Evolutionary conservation across 805 yeast genomes (phyloP).

Genomic region (Lipomyces spencermartinsiae): DNA sequence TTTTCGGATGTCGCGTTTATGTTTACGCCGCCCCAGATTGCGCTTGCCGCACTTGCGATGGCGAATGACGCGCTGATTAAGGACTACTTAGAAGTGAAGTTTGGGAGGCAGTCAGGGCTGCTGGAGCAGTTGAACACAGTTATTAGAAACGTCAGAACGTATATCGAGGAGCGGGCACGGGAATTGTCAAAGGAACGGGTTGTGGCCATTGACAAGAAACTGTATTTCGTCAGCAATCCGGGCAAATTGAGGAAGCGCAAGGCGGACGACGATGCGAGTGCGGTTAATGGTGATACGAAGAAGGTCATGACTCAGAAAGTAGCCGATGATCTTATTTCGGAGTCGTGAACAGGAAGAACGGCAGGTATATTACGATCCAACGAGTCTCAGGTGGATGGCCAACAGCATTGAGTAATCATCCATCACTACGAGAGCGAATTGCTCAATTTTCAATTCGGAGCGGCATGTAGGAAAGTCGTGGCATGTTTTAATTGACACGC

Average conservation of each 20-base stretch:
- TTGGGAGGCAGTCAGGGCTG: conserved; percentile 47
- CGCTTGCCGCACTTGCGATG: conserved; percentile 79
- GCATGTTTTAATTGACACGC: no score
- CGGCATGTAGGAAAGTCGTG: no score
- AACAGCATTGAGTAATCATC: not conserved
- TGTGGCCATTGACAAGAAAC: conserved; percentile 46
- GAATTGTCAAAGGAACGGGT: conserved; percentile 45
- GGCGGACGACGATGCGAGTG: conserved; percentile 1
- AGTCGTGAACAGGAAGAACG: not conserved
- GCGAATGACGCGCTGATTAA: conserved; percentile 68
- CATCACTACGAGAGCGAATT: no score
- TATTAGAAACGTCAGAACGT: conserved; percentile 3
- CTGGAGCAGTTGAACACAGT: conserved; percentile 36
- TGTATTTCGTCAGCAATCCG: conserved; percentile 45
- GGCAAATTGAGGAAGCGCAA: conserved; percentile 37
- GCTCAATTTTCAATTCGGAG: no score
- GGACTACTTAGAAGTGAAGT: conserved; percentile 70
- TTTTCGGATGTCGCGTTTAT: conserved; percentile 77
- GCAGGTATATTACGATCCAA: no score
- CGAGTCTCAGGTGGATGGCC: conserved; percentile 19
- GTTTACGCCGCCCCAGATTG: conserved; percentile 94
- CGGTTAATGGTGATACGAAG: conserved; percentile 14
- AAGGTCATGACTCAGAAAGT: conserved; percentile 9
- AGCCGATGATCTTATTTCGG: not conserved
- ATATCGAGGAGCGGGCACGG: conserved; percentile 39